Base-by-base conservation (phyloP, 169 alveolate species). In the Cryptosporidium meleagridis region DNA sequence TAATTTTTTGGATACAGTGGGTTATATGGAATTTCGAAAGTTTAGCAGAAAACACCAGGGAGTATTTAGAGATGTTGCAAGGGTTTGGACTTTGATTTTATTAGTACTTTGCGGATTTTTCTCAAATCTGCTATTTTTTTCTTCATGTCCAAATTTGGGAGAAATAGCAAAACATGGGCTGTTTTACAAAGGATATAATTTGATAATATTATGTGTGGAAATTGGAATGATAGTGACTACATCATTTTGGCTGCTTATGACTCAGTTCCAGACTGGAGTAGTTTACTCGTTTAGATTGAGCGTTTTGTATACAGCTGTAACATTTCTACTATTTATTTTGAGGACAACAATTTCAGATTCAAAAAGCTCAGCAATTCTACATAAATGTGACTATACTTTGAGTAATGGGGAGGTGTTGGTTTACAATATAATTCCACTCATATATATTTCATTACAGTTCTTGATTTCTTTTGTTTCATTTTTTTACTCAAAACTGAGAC, bases 251-350 rank as follows among this genome's bases (percentile, higher is more conserved):
- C 70, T 80, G 58, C 35, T 80, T 41, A 73, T 37, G 26, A 80
- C 89, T 18, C 89, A 80, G 53, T 80, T 80, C 70, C 89, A 80
- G 75, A 80, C 89, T 4, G 89, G 89, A 65, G 89, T 80, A 4
- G 89, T 80, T n/a, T 80, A 80, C 23, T 80, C 89, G 6, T 80
- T 80, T 14, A 59, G 89, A 62, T 33, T 80, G 33, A 80, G 89
- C n/a, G 75, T 62, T 26, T 37, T 80, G 16, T 80, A 45, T 31
- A 62, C 89, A 65, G 89, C 80, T 8, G 18, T 80, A 21, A 61
- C 89, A 1, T 65, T 80, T 41, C 29, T 80, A 14, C 5, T 80
- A 18, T 80, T 80, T 44, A 65, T 80, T 29, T 65, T 80, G 26
- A 80, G 89, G 26, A 65, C 75, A 45, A 65, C 89, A n/a, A 16